A percentile compares a stretch with the other conserved stretches of the same genome.
These are phyloP conservation scores for Elongisporangium prolatum DNA, from an alignment of 352 stramenopile species.

Conservation along the genomic window DNA sequence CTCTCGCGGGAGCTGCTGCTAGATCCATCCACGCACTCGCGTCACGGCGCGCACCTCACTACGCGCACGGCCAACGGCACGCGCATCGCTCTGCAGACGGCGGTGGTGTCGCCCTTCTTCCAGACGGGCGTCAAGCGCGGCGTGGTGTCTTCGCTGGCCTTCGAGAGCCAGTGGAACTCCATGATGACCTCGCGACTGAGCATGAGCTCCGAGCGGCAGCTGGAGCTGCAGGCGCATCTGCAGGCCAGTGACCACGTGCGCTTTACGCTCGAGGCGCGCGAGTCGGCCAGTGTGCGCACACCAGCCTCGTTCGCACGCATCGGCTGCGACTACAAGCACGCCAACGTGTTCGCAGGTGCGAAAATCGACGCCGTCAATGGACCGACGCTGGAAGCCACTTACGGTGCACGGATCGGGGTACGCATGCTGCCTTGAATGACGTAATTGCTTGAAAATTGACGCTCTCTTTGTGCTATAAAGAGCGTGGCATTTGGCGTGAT, in stretches of 20 bases:
- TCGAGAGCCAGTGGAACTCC: slow-evolving; percentile 59
- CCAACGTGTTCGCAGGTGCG: slow-evolving; percentile 38
- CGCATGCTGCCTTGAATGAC: background rate
- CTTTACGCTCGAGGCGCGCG: slow-evolving; percentile 71
- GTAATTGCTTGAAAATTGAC: no score
- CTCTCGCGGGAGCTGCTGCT: slow-evolving; percentile 27
- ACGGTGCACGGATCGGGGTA: slow-evolving; percentile 42
- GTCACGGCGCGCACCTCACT: slow-evolving; percentile 46
- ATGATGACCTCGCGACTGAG: slow-evolving; percentile 58
- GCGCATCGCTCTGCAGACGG: slow-evolving; percentile 45
- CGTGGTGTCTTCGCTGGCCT: slow-evolving; percentile 57
- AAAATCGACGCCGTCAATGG: slow-evolving; percentile 82
- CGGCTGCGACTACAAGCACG: slow-evolving; percentile 56
- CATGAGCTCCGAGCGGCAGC: slow-evolving; percentile 63
- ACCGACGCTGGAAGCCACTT: slow-evolving; percentile 58
- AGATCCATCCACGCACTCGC: slow-evolving; percentile 37
- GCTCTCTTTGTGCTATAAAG: slow-evolving; percentile 5
- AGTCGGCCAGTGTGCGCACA: slow-evolving; percentile 63
- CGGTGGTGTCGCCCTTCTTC: slow-evolving; percentile 67
- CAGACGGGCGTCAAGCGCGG: slow-evolving; percentile 59
- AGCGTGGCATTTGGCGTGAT: slow-evolving; percentile 39
- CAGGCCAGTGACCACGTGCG: slow-evolving; percentile 44
- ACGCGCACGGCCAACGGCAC: slow-evolving; percentile 48
- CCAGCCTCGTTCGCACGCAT: slow-evolving; percentile 68
- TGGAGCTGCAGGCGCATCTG: slow-evolving; percentile 64